A percentile compares a stretch with the other conserved stretches of the same genome.
phyloP scores from a whole-genome alignment of 768 basidiomycete species.

The Strobilomyces confusus region DNA sequence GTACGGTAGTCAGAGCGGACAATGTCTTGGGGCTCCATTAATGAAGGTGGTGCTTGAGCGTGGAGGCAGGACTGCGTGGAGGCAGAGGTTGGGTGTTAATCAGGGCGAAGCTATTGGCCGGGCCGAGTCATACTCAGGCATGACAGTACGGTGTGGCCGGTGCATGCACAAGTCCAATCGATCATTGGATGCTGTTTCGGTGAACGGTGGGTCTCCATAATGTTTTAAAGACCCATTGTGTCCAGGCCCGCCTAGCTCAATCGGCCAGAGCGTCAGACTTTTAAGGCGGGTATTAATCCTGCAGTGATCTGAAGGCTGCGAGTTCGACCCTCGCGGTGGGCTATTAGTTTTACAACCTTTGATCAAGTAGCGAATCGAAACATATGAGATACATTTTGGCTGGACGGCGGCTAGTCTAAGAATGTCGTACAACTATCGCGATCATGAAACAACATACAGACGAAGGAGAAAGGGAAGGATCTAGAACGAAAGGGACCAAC shows the following conservation, averaged over 20 bases:
- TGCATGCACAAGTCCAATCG: too few species aligned
- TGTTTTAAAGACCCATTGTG: fast-evolving
- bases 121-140: too few species aligned
- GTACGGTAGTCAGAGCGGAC: slow-evolving; percentile 1
- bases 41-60: slow-evolving; percentile 15
- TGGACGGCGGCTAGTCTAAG: slow-evolving; percentile 18
- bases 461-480: slow-evolving; percentile 9
- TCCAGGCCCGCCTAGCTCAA: slow-evolving; percentile 54
- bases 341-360: slow-evolving; percentile 34
- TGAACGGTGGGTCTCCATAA: not conserved
- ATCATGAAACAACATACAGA: slow-evolving; percentile 15
- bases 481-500: slow-evolving; percentile 4
- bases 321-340: slow-evolving; percentile 85
- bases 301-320: slow-evolving; percentile 71
- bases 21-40: slow-evolving; percentile 10
- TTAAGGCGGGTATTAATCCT: slow-evolving; percentile 29
- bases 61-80: not conserved
- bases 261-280: slow-evolving; percentile 62
- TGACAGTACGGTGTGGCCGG: too few species aligned
- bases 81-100: not conserved
- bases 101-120: not conserved
- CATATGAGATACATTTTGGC: slow-evolving; percentile 16
- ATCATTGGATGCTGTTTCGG: too few species aligned
- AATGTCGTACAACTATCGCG: slow-evolving; percentile 14
- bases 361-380: not conserved